phyloP scores from a whole-genome alignment of 1,284 basidiomycete genomes.

The Ganoderma sp. region DNA sequence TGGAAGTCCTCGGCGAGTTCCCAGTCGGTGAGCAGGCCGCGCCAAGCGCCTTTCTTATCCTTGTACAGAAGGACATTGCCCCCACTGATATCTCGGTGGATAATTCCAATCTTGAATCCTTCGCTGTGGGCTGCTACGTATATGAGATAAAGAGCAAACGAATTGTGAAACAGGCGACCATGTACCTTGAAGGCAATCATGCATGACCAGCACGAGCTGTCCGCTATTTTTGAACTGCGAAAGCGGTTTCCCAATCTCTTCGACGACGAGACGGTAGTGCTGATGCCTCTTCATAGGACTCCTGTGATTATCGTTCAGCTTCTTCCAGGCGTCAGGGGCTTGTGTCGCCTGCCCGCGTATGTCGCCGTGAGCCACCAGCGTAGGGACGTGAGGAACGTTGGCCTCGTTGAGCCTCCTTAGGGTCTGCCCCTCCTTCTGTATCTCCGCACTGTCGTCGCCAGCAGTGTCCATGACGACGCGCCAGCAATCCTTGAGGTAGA shows the following conservation, averaged over 20 bases:
- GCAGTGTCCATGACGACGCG: constrained; percentile 7
- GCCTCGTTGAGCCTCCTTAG: constrained; percentile 24
- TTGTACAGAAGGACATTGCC: constrained; percentile 21
- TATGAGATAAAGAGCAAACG: too few species aligned
- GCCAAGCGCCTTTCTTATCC: background rate
- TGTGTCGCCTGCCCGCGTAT: constrained; percentile 11
- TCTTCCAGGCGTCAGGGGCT: background rate
- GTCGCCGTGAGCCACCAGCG: constrained; percentile 24
- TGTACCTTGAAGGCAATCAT: constrained; percentile 7
- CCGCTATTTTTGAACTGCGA: constrained; percentile 7
- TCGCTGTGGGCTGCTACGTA: constrained; percentile 4
- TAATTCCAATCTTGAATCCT: constrained; percentile 6
- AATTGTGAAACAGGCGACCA: background rate
- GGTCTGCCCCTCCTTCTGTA: constrained; percentile 17
- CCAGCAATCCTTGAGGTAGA: constrained; percentile 25
- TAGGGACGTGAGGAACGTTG: constrained; percentile 29
- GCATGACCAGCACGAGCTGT: background rate
- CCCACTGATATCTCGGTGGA: constrained; percentile 23
- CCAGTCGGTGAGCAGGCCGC: constrained; percentile 15
- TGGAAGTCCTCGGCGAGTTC: constrained; percentile 16
- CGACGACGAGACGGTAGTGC: constrained; percentile 26
- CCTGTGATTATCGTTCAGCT: background rate
- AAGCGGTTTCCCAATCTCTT: constrained; percentile 23
- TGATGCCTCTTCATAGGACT: constrained; percentile 16
- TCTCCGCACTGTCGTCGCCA: background rate